Conservation (phyloP, 208 protist genomes). For the Trypanosoma grayi region DNA sequence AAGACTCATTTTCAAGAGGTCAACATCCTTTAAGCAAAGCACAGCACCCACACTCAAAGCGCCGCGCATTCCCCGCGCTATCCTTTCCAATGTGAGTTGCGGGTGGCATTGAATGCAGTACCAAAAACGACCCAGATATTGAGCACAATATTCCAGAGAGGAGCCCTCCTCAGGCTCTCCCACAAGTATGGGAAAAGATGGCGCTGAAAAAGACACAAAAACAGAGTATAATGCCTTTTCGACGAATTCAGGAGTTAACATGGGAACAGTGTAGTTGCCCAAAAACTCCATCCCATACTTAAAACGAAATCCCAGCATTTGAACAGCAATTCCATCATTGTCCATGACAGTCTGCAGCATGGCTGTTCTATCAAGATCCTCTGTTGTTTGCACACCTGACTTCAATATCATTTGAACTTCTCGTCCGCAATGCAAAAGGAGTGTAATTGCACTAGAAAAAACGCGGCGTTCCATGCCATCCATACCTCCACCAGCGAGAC, state of each 20-base stretch:
- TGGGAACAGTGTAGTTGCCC: conserved; percentile 47
- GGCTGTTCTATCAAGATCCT: conserved; percentile 61
- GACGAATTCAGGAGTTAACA: conserved; percentile 42
- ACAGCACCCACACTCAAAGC: conserved; percentile 57
- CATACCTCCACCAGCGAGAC: conserved; percentile 27
- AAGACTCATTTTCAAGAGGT: conserved; percentile 32
- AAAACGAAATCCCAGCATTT: conserved; percentile 52
- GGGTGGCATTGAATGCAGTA: conserved; percentile 51
- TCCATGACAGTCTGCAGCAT: conserved; percentile 77
- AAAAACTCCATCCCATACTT: conserved; percentile 82
- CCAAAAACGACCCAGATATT: conserved; percentile 62
- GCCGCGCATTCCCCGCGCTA: conserved; percentile 52
- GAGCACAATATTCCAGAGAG: conserved; percentile 21
- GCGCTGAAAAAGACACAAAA: conserved; percentile 22
- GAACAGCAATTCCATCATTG: conserved; percentile 45
- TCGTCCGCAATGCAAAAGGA: conserved; percentile 43
- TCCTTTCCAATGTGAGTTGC: conserved; percentile 28
- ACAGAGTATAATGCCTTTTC: conserved; percentile 27
- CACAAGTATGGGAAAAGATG: conserved; percentile 20
- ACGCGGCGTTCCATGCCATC: conserved; percentile 15
- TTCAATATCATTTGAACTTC: conserved; percentile 53
- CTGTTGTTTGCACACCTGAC: conserved; percentile 39
- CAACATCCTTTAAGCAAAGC: conserved; percentile 59
- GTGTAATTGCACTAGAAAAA: conserved; percentile 48
- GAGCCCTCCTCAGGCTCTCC: not conserved